A percentile compares a stretch with the other conserved stretches of the same genome.
Evolutionary conservation across 768 basidiomycete genomes (phyloP).

Genomic region (Punctularia strigosozonata): DNA sequence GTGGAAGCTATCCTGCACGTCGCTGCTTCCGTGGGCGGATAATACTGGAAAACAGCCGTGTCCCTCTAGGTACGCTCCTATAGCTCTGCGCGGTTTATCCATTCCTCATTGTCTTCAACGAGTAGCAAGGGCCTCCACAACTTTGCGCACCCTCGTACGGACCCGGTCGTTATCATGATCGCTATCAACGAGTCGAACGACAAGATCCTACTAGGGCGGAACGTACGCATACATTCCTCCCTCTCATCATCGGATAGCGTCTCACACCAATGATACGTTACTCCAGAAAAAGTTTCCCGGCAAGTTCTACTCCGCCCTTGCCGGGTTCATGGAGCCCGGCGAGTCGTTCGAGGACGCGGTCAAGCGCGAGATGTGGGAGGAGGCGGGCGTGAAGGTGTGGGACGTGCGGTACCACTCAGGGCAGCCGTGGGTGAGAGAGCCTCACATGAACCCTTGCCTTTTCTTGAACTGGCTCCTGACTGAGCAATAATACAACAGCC

Average conservation of each 20-base stretch:
- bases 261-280: neutral
- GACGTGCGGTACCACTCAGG: conserved; percentile 76
- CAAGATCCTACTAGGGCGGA: conserved; percentile 78
- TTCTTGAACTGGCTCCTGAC: neutral
- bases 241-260: neutral
- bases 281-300: conserved; percentile 50
- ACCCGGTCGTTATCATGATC: conserved; percentile 87
- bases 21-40: conserved; percentile 65
- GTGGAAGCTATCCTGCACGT: conserved; percentile 83
- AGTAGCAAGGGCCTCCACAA: conserved; percentile 78
- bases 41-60: conserved; percentile 55
- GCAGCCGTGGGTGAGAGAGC: conserved; percentile 82
- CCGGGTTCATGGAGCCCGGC: conserved; percentile 91
- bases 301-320: conserved; percentile 79
- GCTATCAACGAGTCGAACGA: conserved; percentile 72
- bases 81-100: conserved; percentile 2
- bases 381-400: conserved; percentile 83
- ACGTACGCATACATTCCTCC: conserved; percentile 33
- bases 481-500: conserved; percentile 38
- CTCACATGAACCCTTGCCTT: no score
- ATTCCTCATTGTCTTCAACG: conserved; percentile 4
- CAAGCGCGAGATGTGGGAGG: conserved; percentile 88
- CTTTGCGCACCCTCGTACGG: conserved; percentile 71
- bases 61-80: conserved; percentile 48
- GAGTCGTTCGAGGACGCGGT: conserved; percentile 95